A percentile compares a stretch with the other conserved stretches of the same genome.
phyloP scores from a whole-genome alignment of 192 early-diverging fungal genomes.

The Umbelopsis sp. region DNA sequence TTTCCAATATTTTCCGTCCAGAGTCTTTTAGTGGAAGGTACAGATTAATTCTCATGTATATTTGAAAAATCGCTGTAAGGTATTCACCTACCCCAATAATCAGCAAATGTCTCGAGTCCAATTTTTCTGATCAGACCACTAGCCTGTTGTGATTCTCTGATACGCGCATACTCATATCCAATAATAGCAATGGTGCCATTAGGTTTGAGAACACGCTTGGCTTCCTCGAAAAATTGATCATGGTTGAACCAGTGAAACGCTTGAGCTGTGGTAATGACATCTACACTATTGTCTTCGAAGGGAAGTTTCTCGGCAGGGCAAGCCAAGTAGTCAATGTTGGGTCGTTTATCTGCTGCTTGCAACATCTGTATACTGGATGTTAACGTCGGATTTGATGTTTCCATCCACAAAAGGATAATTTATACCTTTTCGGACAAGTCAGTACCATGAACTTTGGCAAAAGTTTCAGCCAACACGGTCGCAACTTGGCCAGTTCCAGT shows the following conservation, averaged over 20 bases:
- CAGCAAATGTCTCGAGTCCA: slow-evolving; percentile 34
- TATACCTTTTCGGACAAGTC: slow-evolving; percentile 36
- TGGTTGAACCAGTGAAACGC: slow-evolving; percentile 64
- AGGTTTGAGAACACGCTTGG: slow-evolving; percentile 62
- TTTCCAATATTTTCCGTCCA: slow-evolving; percentile 46
- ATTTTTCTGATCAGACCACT: slow-evolving; percentile 33
- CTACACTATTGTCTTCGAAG: slow-evolving; percentile 35
- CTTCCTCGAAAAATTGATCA: slow-evolving; percentile 55
- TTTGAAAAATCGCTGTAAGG: neutral
- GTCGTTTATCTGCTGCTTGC: slow-evolving; percentile 33
- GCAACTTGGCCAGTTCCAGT: slow-evolving; percentile 63
- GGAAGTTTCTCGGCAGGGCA: slow-evolving; percentile 44
- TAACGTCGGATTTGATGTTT: neutral
- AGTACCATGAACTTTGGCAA: slow-evolving; percentile 50
- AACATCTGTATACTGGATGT: slow-evolving; percentile 37
- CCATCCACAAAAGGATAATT: neutral
- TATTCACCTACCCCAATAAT: slow-evolving; percentile 44
- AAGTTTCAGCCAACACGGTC: slow-evolving; percentile 44
- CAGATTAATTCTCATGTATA: neutral
- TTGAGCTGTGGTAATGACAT: slow-evolving; percentile 54
- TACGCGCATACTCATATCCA: slow-evolving; percentile 46
- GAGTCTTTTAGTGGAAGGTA: neutral
- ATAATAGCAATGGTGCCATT: slow-evolving; percentile 59
- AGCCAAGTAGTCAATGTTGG: slow-evolving; percentile 47
- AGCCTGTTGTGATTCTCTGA: slow-evolving; percentile 41